Evolutionary conservation across 345 rosid species (phyloP).

Genomic region (Eucalyptus coolabah): DNA sequence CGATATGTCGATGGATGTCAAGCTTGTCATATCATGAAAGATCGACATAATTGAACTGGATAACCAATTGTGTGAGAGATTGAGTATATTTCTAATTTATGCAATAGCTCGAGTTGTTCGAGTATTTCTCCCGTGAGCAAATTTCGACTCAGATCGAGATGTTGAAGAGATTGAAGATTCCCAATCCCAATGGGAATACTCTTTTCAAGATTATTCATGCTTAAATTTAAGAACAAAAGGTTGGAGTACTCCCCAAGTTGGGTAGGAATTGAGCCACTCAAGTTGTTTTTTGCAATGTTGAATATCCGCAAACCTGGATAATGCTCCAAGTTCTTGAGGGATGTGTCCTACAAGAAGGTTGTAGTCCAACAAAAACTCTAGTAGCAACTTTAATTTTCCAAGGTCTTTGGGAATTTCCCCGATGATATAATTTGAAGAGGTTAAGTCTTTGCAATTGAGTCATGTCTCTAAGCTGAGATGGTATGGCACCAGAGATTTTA

Average conservation of each 20-base stretch:
- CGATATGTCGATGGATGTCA: slow-evolving; percentile 3
- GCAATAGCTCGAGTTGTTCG: neutral
- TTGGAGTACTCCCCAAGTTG: neutral
- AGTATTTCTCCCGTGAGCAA: neutral
- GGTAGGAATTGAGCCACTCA: neutral
- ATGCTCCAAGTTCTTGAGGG: slow-evolving; percentile 6
- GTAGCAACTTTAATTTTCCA: slow-evolving; percentile 1
- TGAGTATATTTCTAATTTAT: neutral
- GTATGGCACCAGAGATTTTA: neutral
- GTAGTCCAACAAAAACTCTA: neutral
- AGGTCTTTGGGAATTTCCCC: neutral
- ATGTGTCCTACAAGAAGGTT: slow-evolving; percentile 7
- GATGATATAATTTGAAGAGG: neutral
- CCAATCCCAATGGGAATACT: slow-evolving; percentile 2
- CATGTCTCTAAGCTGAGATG: neutral
- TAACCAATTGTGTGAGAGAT: neutral
- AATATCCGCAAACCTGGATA: neutral
- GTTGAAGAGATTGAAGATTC: neutral
- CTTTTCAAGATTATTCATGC: neutral
- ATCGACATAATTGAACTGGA: slow-evolving; percentile 3
- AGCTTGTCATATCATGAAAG: neutral
- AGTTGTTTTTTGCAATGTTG: slow-evolving; percentile 4
- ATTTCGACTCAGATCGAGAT: neutral
- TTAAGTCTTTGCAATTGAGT: neutral
- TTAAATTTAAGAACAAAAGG: slow-evolving; percentile 7